A percentile compares a stretch with the other conserved stretches of the same genome.
Evolutionary conservation across 2,329 filamentous ascomycete genomes (phyloP).

Genomic region (Colletotrichum nymphaeae): DNA sequence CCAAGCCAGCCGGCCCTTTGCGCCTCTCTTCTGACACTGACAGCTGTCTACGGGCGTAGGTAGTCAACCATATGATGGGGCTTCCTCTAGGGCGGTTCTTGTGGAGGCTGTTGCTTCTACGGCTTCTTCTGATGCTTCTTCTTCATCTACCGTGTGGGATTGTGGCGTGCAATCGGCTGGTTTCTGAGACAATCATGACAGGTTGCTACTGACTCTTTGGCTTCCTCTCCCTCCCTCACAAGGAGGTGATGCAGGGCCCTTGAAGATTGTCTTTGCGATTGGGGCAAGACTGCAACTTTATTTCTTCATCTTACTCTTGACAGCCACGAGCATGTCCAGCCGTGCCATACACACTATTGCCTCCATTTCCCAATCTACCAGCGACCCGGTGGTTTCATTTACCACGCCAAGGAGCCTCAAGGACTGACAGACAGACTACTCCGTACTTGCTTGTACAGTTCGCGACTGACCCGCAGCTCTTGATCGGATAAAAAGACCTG

Average conservation of each 20-base stretch:
- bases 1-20: background rate
- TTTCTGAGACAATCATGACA: background rate
- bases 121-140: background rate
- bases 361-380: background rate
- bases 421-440: background rate
- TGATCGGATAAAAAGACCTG: slow-evolving; percentile 18
- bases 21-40: background rate
- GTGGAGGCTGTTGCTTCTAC: background rate
- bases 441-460: background rate
- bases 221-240: too few relatives aligned
- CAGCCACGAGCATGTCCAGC: background rate
- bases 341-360: background rate
- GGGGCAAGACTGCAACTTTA: background rate
- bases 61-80: slow-evolving; percentile 1
- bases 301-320: background rate
- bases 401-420: background rate
- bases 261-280: background rate
- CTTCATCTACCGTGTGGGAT: background rate
- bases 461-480: background rate
- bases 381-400: slow-evolving; percentile 10
- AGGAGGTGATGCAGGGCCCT: background rate
- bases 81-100: background rate
- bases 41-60: background rate
- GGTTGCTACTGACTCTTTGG: background rate
- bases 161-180: background rate